These are phyloP conservation scores for Pichia sp. DNA, from an alignment of 1,139 yeast species.

Conservation along the genomic window DNA sequence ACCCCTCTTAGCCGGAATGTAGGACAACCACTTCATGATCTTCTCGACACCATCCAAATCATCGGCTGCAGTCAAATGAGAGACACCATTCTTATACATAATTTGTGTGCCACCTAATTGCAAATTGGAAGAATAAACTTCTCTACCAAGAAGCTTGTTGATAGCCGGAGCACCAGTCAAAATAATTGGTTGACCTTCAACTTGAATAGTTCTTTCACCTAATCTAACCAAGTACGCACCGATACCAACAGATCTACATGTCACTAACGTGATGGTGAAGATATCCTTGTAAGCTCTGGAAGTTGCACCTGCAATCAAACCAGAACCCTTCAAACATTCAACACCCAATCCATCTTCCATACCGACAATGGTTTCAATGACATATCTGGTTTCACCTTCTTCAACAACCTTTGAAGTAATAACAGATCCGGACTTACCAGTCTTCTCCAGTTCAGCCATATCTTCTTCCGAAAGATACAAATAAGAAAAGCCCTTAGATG, in stretches of 20 bases:
- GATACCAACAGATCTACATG: constrained; percentile 98
- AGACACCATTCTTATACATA: constrained; percentile 97
- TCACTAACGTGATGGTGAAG: constrained; percentile 91
- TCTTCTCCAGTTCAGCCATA: constrained; percentile 48
- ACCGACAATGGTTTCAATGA: constrained; percentile 83
- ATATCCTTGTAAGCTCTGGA: constrained; percentile 96
- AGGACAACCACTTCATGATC: constrained; percentile 95
- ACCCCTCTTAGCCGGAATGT: constrained; percentile 84
- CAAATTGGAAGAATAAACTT: constrained; percentile 91
- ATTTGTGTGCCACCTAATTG: constrained; percentile 99
- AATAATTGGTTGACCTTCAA: constrained; percentile 97
- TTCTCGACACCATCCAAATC: constrained; percentile 95
- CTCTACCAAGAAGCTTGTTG: constrained; percentile 92
- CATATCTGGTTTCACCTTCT: constrained; percentile 73
- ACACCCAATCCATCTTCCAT: constrained; percentile 97
- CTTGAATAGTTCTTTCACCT: constrained; percentile 98
- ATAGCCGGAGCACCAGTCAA: constrained; percentile 99
- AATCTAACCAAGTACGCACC: constrained; percentile 97
- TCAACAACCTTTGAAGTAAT: constrained; percentile 77
- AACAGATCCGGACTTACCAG: constrained; percentile 55
- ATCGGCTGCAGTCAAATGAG: constrained; percentile 91
- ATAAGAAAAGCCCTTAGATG: constrained; percentile 84
- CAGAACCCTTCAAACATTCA: constrained; percentile 96
- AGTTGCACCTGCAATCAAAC: constrained; percentile 97
- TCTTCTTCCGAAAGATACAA: constrained; percentile 73